These are phyloP conservation scores for Agrostemma githago DNA, from an alignment of 148 eudicot species.

Conservation along the genomic window DNA sequence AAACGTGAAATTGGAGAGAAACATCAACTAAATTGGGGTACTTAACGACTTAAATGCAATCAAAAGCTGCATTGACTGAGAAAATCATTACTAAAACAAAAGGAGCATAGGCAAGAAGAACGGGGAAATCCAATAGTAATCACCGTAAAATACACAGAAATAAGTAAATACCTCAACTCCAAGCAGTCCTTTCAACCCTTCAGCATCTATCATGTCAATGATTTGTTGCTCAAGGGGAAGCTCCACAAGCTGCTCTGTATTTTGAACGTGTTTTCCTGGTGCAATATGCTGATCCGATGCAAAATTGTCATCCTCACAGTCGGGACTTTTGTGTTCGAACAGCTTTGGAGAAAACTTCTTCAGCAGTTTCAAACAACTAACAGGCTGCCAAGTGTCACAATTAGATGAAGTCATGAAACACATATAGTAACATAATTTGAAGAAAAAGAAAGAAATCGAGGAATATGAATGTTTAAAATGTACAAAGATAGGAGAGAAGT, in stretches of 20 bases:
- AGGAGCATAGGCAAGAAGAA: background rate
- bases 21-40: background rate
- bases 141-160: background rate
- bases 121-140: background rate
- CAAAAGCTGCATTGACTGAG: background rate
- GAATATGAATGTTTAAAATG: no score
- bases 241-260: slow-evolving; percentile 81
- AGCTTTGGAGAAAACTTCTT: slow-evolving; percentile 65
- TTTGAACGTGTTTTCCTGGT: slow-evolving; percentile 50
- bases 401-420: background rate
- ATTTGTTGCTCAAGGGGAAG: slow-evolving; percentile 90
- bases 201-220: slow-evolving; percentile 78
- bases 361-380: slow-evolving; percentile 69
- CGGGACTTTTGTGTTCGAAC: slow-evolving; percentile 57
- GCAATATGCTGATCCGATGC: slow-evolving; percentile 41
- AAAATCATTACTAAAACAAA: background rate
- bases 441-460: no score
- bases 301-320: slow-evolving; percentile 40
- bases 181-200: slow-evolving; percentile 77
- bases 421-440: background rate
- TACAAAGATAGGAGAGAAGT: no score
- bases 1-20: background rate
- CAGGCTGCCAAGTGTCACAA: slow-evolving; percentile 45
- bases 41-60: background rate
- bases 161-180: slow-evolving; percentile 53